Evolutionary conservation across 208 protist genomes (phyloP), one percentile per base, ranked within the genome.

Genomic region (Lotmaria passim): DNA sequence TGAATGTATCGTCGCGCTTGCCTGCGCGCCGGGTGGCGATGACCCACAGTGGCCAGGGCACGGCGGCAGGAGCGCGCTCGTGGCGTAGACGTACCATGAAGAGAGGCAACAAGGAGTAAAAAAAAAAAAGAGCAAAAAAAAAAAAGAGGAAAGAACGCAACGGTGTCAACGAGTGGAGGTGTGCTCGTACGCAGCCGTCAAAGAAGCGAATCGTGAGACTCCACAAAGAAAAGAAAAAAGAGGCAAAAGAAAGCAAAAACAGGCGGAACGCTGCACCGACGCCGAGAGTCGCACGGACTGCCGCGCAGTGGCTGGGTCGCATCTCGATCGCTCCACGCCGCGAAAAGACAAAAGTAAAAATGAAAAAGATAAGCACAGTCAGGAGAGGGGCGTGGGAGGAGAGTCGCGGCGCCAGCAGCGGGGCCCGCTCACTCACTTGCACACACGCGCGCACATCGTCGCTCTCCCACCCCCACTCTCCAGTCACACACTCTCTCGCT

Each of bases 371-470:
- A n/a, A n/a, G n/a, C n/a, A n/a, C 51, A 28, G 5, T 7, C 14
- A 12, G 21, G 10, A 19, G 24, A 5, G 31, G 8, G 47, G 43
- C 34, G 26, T 21, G 6, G 36, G 51, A 24, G 44, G 65, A 64
- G 66, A 64, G 66, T 58, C 46, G 66, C 56, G 33, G 66, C 56
- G 41, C 56, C 66, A 44, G 46, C 46, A 36, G 24, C 38, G 33
- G 33, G n/a, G 24, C 53, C 53, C 39, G 66, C 30, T 38, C 36
- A 7, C 21, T 38, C 2, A n/a, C 26, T 19, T 24, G 12, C 12
- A 33, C 39, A 26, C 33, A 28, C 57, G 4, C 34, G n/a, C 36
- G 24, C 21, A 30, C 41, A 44, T 38, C 4, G 19, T 21, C 57
- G 4, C 34, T 21, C 15, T 23, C 14, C n/a, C 12, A 3, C 19